These are phyloP conservation scores for Mycena maculata DNA, from an alignment of 768 basidiomycete genomes.

Conservation along the genomic window DNA sequence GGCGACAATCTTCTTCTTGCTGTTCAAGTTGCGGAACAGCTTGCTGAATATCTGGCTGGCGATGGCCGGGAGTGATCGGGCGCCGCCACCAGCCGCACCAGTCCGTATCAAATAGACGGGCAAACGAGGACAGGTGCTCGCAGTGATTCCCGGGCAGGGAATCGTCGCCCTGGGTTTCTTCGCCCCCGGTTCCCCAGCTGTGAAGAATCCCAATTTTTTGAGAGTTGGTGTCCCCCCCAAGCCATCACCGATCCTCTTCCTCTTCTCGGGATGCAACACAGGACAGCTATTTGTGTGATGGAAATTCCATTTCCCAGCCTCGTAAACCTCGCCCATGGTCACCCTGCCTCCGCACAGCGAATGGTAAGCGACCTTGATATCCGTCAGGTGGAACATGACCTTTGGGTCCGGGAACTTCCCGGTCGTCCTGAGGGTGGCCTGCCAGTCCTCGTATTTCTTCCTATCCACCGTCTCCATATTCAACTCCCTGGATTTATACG, in stretches of 20 bases:
- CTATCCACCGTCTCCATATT: background rate
- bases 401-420: background rate
- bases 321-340: background rate
- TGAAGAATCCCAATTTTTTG: background rate
- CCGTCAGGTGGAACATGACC: background rate
- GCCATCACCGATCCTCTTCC: background rate
- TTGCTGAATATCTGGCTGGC: slow-evolving; percentile 28
- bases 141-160: slow-evolving; percentile 33
- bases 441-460: background rate
- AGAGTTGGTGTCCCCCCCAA: background rate
- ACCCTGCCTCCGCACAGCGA: background rate
- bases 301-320: background rate
- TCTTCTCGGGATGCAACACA: background rate
- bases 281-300: background rate
- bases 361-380: background rate
- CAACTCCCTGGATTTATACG: background rate
- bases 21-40: slow-evolving; percentile 1
- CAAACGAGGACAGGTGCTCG: slow-evolving; percentile 9
- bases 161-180: background rate
- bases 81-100: slow-evolving; percentile 32
- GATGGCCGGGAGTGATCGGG: slow-evolving; percentile 23
- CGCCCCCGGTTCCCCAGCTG: background rate
- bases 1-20: slow-evolving; percentile 13
- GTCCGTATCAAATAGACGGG: slow-evolving; percentile 29
- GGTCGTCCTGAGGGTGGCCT: background rate